phyloP scores from a whole-genome alignment of 2,329 filamentous ascomycete genomes.

The Thelonectria rubi region DNA sequence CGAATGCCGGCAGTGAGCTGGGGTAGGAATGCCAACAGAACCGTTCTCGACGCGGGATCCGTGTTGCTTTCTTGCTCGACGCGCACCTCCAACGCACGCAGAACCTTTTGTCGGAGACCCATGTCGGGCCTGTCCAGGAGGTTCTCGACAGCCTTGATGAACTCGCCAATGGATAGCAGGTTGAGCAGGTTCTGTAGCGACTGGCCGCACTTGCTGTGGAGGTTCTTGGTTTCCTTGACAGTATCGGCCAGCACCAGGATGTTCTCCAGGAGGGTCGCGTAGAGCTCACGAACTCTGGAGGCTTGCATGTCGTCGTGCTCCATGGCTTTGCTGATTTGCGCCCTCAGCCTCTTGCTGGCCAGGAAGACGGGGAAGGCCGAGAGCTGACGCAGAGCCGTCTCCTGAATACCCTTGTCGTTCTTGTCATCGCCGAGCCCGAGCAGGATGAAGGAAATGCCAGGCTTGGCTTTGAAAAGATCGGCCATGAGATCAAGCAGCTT shows the following conservation, averaged over 20 bases:
- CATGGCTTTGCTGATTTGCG: conserved; percentile 65
- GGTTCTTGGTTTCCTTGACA: conserved; percentile 63
- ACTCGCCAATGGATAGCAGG: conserved; percentile 85
- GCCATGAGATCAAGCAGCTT: conserved; percentile 79
- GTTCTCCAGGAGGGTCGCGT: conserved; percentile 73
- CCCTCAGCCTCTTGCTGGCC: conserved; percentile 64
- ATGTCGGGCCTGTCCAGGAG: conserved; percentile 80
- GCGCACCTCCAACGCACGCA: conserved; percentile 81
- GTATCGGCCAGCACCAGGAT: conserved; percentile 72
- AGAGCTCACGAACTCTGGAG: conserved; percentile 73
- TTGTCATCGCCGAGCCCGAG: conserved; percentile 65
- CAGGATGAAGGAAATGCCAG: conserved; percentile 75
- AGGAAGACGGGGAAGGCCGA: conserved; percentile 66
- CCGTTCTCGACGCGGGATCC: conserved; percentile 72
- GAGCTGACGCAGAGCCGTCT: conserved; percentile 63
- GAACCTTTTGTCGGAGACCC: conserved; percentile 79
- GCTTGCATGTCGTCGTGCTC: conserved; percentile 71
- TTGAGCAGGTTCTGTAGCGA: conserved; percentile 83
- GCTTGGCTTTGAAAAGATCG: conserved; percentile 80
- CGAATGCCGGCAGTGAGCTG: conserved; percentile 80
- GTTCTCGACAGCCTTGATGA: conserved; percentile 86
- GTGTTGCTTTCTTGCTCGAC: conserved; percentile 77
- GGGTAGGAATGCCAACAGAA: conserved; percentile 81
- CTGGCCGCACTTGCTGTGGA: conserved; percentile 70
- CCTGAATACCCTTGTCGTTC: conserved; percentile 58